Evolutionary conservation across 169 alveolate species (phyloP).

Genomic region (Cryptosporidium meleagridis): DNA sequence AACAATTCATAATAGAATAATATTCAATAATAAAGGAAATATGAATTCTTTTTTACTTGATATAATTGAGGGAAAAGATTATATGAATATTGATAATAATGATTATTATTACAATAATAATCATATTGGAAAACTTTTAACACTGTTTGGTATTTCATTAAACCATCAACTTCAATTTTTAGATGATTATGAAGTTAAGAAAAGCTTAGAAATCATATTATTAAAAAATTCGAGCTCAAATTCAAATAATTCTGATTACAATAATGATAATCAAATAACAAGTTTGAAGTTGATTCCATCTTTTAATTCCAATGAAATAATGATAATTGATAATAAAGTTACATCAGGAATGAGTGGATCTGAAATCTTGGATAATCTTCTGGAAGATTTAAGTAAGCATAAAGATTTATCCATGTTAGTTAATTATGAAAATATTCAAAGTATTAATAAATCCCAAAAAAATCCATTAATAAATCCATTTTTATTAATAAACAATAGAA

Average conservation of each 20-base stretch:
- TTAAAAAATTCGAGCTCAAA: not conserved
- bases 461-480: not conserved
- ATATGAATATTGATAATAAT: not conserved
- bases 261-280: not conserved
- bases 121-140: not conserved
- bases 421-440: slow-evolving; percentile 5
- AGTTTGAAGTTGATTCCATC: not conserved
- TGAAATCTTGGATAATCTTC: not conserved
- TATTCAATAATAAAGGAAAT: slow-evolving; percentile 22
- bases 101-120: too few relatives aligned
- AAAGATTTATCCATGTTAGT: not conserved
- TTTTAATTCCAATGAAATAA: not conserved
- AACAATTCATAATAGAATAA: slow-evolving; percentile 11
- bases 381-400: not conserved
- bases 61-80: not conserved
- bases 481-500: slow-evolving; percentile 30
- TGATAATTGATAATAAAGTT: slow-evolving; percentile 1
- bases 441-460: not conserved
- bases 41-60: not conserved
- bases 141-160: slow-evolving; percentile 11
- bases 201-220: slow-evolving; percentile 2
- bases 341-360: slow-evolving; percentile 6
- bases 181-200: slow-evolving; percentile 44
- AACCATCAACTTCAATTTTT: not conserved
- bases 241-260: not conserved